Evolutionary conservation across 179 eudicot species (phyloP).

Genomic region (Silene coronaria): DNA sequence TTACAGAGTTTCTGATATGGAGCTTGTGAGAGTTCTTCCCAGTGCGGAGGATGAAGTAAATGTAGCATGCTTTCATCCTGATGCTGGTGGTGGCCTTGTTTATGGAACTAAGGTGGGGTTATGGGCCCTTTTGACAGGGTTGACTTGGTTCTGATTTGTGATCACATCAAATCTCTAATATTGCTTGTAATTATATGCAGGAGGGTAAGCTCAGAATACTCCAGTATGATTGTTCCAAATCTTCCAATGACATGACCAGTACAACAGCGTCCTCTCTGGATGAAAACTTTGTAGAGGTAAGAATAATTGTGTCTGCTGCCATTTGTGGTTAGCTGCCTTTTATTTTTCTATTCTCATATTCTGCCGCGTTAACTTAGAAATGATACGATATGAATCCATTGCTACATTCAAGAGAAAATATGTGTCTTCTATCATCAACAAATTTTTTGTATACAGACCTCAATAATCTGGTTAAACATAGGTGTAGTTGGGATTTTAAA

Average conservation of each 20-base stretch:
- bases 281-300: constrained; percentile 73
- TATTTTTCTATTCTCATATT: background rate
- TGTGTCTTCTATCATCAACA: too few species aligned
- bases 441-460: too few species aligned
- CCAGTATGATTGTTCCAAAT: constrained; percentile 56
- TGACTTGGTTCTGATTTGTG: background rate
- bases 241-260: constrained; percentile 35
- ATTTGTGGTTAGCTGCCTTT: background rate
- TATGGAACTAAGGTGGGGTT: constrained; percentile 83
- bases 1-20: constrained; percentile 90
- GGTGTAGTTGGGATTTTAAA: too few species aligned
- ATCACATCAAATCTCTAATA: constrained; percentile 10
- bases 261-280: constrained; percentile 43
- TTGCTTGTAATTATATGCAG: constrained; percentile 34
- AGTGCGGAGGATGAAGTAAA: constrained; percentile 96
- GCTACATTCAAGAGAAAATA: too few species aligned
- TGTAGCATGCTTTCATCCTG: constrained; percentile 93
- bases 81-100: constrained; percentile 82
- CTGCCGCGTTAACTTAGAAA: background rate
- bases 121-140: constrained; percentile 5
- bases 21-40: constrained; percentile 91
- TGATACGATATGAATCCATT: too few species aligned
- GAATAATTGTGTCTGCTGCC: constrained; percentile 1
- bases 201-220: constrained; percentile 97
- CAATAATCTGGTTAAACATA: too few species aligned